phyloP scores from a whole-genome alignment of 345 rosid genomes.

The Durio zibethinus region DNA sequence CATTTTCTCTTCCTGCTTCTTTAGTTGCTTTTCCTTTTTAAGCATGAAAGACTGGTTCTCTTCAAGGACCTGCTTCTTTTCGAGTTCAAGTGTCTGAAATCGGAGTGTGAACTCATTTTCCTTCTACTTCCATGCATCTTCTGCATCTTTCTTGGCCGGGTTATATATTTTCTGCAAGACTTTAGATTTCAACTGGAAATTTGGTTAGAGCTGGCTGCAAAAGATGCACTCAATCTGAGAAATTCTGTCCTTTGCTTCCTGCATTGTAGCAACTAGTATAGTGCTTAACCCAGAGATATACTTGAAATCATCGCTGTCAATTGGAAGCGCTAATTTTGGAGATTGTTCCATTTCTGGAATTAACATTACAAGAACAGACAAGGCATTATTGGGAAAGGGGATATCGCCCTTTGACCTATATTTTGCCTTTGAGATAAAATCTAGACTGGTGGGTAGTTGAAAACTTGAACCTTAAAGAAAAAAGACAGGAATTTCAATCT shows the following conservation, averaged over 20 bases:
- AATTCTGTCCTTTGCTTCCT: slow-evolving; percentile 84
- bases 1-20: slow-evolving; percentile 28
- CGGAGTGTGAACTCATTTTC: slow-evolving; percentile 42
- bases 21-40: slow-evolving; percentile 36
- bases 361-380: not conserved
- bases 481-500: not conserved
- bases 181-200: slow-evolving; percentile 53
- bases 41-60: slow-evolving; percentile 40
- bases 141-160: slow-evolving; percentile 53
- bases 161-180: slow-evolving; percentile 45
- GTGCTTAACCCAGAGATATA: slow-evolving; percentile 64
- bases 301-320: slow-evolving; percentile 46
- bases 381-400: not conserved
- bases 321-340: slow-evolving; percentile 10
- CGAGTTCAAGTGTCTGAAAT: slow-evolving; percentile 48
- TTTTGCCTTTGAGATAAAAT: not conserved
- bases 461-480: not conserved
- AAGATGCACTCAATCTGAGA: slow-evolving; percentile 91
- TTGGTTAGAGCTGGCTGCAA: slow-evolving; percentile 80
- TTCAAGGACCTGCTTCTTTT: slow-evolving; percentile 37
- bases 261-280: slow-evolving; percentile 76
- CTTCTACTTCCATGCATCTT: slow-evolving; percentile 51
- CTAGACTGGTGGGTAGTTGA: not conserved
- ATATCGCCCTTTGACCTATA: not conserved
- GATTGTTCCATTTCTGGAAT: slow-evolving; percentile 14